phyloP scores from a whole-genome alignment of 2,329 filamentous ascomycete genomes.

The Curvularia lunata region DNA sequence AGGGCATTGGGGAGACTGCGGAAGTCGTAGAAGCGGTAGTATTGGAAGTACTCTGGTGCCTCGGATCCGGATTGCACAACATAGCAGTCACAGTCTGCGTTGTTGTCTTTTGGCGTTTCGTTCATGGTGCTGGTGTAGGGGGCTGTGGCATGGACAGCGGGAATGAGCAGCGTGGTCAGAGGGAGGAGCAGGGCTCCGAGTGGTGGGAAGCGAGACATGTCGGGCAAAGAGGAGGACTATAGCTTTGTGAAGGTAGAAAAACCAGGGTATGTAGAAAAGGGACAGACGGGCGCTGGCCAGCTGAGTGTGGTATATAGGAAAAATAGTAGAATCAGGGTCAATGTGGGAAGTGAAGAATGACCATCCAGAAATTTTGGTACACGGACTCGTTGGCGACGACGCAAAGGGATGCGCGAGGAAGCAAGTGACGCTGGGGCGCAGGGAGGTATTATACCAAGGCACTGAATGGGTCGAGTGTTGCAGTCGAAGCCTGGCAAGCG shows the following conservation, averaged over 20 bases:
- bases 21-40: slow-evolving; percentile 61
- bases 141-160: slow-evolving; percentile 29
- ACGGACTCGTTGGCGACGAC: too few relatives aligned
- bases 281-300: too few relatives aligned
- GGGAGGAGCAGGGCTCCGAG: slow-evolving; percentile 35
- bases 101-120: slow-evolving; percentile 43
- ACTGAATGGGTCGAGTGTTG: neutral
- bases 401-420: neutral
- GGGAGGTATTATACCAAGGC: neutral
- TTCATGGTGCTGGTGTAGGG: slow-evolving; percentile 39
- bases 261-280: neutral
- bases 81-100: slow-evolving; percentile 56
- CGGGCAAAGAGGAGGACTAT: neutral
- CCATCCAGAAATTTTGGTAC: neutral
- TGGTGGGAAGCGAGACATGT: slow-evolving; percentile 27
- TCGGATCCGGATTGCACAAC: slow-evolving; percentile 53
- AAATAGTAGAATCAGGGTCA: neutral
- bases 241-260: neutral
- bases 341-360: neutral
- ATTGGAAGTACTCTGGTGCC: slow-evolving; percentile 55
- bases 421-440: too few relatives aligned
- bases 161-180: slow-evolving; percentile 32
- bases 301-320: too few relatives aligned
- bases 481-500: neutral
- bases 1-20: slow-evolving; percentile 49